phyloP scores from a whole-genome alignment of 306 rosid species.

The Cicer chorassanicum region DNA sequence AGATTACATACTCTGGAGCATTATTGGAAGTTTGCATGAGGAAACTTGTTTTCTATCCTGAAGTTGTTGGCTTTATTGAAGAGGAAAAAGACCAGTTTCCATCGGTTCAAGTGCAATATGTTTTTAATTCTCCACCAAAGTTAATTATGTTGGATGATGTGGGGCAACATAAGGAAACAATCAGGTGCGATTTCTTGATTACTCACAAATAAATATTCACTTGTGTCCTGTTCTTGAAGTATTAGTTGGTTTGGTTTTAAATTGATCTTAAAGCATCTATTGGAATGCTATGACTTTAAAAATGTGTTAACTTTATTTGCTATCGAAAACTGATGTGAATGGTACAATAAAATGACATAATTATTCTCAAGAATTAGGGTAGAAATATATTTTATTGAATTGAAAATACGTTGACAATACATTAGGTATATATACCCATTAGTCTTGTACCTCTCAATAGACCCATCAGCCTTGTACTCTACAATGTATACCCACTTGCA shows the following conservation, averaged over 20 bases:
- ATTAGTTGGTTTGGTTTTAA: conserved; percentile 18
- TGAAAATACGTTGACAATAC: too few relatives aligned
- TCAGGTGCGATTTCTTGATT: conserved; percentile 62
- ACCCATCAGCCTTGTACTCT: too few relatives aligned
- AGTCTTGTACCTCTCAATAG: too few relatives aligned
- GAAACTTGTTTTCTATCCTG: conserved; percentile 94
- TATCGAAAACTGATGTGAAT: conserved; percentile 17
- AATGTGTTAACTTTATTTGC: conserved; percentile 7
- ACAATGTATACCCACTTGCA: too few relatives aligned
- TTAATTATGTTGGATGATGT: conserved; percentile 80
- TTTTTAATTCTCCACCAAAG: conserved; percentile 91
- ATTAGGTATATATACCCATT: too few relatives aligned
- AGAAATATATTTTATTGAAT: too few relatives aligned
- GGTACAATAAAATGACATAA: neutral
- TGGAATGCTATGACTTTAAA: conserved; percentile 29
- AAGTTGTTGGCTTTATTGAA: conserved; percentile 89
- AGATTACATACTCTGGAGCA: conserved; percentile 86
- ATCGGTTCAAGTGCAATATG: conserved; percentile 73
- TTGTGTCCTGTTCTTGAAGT: neutral
- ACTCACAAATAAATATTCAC: conserved; percentile 22
- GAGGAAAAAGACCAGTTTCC: conserved; percentile 83
- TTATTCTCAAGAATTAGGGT: neutral
- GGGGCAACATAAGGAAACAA: conserved; percentile 77
- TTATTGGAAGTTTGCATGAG: conserved; percentile 93
- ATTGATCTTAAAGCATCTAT: conserved; percentile 1